Base-by-base conservation (phyloP, 257 asterid species). In the Cynanchum wilfordii region DNA sequence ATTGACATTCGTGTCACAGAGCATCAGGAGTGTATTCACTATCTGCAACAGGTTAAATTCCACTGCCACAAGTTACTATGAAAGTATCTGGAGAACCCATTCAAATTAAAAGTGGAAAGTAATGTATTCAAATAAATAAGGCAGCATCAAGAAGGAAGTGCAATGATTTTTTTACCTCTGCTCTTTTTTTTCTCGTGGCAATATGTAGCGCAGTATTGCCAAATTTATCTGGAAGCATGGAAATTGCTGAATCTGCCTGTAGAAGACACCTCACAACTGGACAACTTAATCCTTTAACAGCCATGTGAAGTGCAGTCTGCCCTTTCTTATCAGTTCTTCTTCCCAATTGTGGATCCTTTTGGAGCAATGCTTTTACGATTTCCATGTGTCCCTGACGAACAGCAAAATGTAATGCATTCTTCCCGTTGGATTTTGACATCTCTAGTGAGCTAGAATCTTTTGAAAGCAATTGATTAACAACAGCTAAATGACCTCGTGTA, bases 241-340 rank as follows among this genome's bases (percentile, higher is more conserved):
- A 88, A 77, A 83, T 84, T 63, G 91, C 89, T 10, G 93, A 75
- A 74, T 89, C 96, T 33, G 89, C 89, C 79, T 68, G 81, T 45
- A 89, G 80, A 71, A 87, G 91, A 78, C 79, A 71, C 82, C 60
- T 86, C 44, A 87, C 96, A 20, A 83, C 89, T 15, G 63, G 75
- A 64, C 69, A 57, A 75, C 86, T 87, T 69, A 85, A 82, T 3
- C 96, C 96, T 83, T 89, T 89, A 68, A 86, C 96, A 59, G 93
- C 96, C 96, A 89, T 80, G 73, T 87, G 93, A 65, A 87, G 52
- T 33, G 96, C 89, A 68, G 93, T 89, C 76, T 89, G 96, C 60
- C 93, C 93, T 67, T 89, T 87, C 85, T 86, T 84, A 75, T 89
- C 96, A 2, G 89, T 89, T 68, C 93, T 79, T 73, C 96, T 79